These are phyloP conservation scores for Akanthomyces lecanii DNA, from an alignment of 2,329 filamentous ascomycete species.

Conservation along the genomic window DNA sequence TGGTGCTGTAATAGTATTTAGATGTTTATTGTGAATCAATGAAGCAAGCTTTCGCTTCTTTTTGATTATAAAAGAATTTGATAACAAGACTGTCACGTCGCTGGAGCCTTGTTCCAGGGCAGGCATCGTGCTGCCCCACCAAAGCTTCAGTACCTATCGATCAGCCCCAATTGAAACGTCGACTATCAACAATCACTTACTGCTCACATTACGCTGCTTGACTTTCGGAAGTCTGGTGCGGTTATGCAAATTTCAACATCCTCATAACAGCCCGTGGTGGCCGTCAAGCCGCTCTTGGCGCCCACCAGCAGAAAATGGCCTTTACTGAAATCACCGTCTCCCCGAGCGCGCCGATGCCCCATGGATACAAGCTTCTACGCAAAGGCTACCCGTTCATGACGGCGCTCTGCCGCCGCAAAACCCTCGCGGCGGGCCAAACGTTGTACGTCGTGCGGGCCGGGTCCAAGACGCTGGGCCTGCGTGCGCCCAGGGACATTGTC, in stretches of 20 bases:
- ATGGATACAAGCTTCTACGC: slow-evolving; percentile 38
- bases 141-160: not conserved
- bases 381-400: slow-evolving; percentile 42
- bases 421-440: slow-evolving; percentile 28
- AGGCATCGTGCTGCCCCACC: not conserved
- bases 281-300: not conserved
- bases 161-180: not conserved
- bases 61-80: too few relatives aligned
- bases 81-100: too few relatives aligned
- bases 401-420: slow-evolving; percentile 35
- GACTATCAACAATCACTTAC: not conserved
- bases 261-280: not conserved
- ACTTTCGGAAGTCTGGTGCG: not conserved
- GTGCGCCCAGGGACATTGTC: slow-evolving; percentile 35
- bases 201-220: not conserved
- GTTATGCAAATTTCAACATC: not conserved
- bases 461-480: slow-evolving; percentile 32
- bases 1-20: too few relatives aligned
- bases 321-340: slow-evolving; percentile 23
- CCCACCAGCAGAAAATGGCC: slow-evolving; percentile 1
- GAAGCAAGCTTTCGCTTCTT: too few relatives aligned
- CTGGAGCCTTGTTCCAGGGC: not conserved
- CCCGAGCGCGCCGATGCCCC: slow-evolving; percentile 30
- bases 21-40: too few relatives aligned
- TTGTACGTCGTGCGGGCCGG: slow-evolving; percentile 35